Base-by-base conservation (phyloP, 2,329 filamentous ascomycete genomes). In the Penicillium sp. region DNA sequence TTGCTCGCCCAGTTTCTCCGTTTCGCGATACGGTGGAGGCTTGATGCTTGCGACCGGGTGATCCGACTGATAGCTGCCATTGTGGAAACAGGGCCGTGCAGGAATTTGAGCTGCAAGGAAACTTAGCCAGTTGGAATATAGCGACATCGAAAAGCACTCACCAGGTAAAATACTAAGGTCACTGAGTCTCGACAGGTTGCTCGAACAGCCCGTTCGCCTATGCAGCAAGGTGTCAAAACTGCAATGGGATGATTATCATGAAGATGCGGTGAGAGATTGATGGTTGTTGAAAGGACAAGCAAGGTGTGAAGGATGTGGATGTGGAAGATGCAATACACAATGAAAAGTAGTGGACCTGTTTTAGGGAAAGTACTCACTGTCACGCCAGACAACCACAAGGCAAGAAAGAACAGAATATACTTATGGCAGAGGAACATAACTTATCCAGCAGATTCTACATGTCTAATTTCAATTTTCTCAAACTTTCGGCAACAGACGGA, bases 1-100 rank as follows among this genome's bases (percentile, higher is more conserved):
- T 72, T 65, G 57, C 72, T 63, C 23, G 84, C 82, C 81, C 82
- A 87, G 77, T 85, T 84, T 67, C 57, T 49, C 43, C 67, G 60
- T 22, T 64, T 64, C 35, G 75, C 68, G 58, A 85, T 64, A 49
- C 74, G 70, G 45, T 62, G 57, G 18, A 61, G 29, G 25, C 27
- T 37, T 26, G 48, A 55, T 49, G 40, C 58, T 15, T 42, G 44
- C 14, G 41, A 27, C 4, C 27, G 55, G 20, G 49, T 18, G 25
- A 57, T 55, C 23, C 66, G 67, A 67, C 62, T 72, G 51, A 70
- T 62, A 25, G 67, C 62, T 31, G 69, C 57, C 70, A 73, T 69
- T 37, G 22, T 26, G 22, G 8, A 18, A 11, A 3, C 12, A 23
- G 15, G n/a, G 33, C 3, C 3, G 8, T 41, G 14, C 25, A 14